Evolutionary conservation across 2,329 filamentous ascomycete genomes (phyloP).

Genomic region (Gaeumannomyces sp.): DNA sequence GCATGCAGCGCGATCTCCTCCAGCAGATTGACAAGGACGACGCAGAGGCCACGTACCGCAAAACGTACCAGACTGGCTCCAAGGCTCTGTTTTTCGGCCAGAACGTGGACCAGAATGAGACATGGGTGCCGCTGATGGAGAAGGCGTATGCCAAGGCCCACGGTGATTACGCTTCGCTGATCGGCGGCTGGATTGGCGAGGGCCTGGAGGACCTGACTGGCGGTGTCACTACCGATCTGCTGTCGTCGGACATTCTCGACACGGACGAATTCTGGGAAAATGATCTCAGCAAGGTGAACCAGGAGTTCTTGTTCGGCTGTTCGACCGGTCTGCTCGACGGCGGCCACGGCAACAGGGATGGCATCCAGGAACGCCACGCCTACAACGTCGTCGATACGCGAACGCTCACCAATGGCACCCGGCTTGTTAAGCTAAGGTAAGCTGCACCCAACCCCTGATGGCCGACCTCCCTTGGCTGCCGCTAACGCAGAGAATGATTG

Average conservation of each 20-base stretch:
- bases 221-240: conserved; percentile 61
- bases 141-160: conserved; percentile 79
- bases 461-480: background rate
- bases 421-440: conserved; percentile 54
- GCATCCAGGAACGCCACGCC: conserved; percentile 53
- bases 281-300: conserved; percentile 70
- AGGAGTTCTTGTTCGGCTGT: conserved; percentile 66
- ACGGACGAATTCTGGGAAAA: conserved; percentile 74
- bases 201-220: conserved; percentile 56
- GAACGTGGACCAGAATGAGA: conserved; percentile 68
- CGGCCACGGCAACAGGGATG: conserved; percentile 43
- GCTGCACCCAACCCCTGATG: background rate
- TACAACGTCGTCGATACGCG: conserved; percentile 53
- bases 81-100: conserved; percentile 71
- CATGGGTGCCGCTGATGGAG: conserved; percentile 72
- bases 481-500: conserved; percentile 16
- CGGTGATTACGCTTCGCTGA: conserved; percentile 69
- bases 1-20: conserved; percentile 66
- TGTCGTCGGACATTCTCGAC: conserved; percentile 63
- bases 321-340: conserved; percentile 44
- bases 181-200: conserved; percentile 62
- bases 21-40: conserved; percentile 70
- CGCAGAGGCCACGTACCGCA: conserved; percentile 56
- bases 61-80: conserved; percentile 67
- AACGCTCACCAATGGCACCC: conserved; percentile 51